Base-by-base conservation (phyloP, 2,329 filamentous ascomycete genomes). In the Ilyonectria mors-panacis region DNA sequence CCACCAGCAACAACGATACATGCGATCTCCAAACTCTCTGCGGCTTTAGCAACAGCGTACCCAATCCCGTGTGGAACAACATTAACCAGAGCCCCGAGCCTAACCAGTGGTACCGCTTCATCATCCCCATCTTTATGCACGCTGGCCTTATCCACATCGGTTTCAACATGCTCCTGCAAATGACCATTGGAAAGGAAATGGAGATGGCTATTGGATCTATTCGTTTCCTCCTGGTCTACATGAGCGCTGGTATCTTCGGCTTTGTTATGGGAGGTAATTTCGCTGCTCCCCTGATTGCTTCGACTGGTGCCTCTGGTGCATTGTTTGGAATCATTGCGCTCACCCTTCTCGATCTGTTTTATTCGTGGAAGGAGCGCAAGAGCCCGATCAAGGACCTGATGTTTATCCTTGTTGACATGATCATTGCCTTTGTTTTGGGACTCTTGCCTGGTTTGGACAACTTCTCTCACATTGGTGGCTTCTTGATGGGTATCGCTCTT, bases 81-180 rank as follows among this genome's bases (percentile, higher is more conserved):
- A 77, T 79, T 30, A 73, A 83, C 61, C 84, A 88, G 74, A 82
- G 70, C 10, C 86, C 92, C 2, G 86, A 89, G 67, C 96, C 96
- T 0, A 91, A 98, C 78, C 96, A 99, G 80, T 99, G 96, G 96
- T 99, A 89, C 82, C 93, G 96, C 67, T 98, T 99, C 84, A 98
- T 99, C 77, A 84, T 92, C 2, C 95, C 96, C 44, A 98, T 99
- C 68, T 99, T 99, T 83, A 85, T 99, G 75, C 96, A 99, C 77
- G 94, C 94, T 1, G 96, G 96, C 15, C 83, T 99, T 63, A 92
- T 99, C 69, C 96, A 99, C 78, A 98, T 99, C 65, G 93, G 90
- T 17, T 98, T 98, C 87, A 99, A 99, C 81, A 87, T 99, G 82
- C 87, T 98, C 8, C 87, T 98, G 23, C 96, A 99, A 80, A 82